Conservation (phyloP, 2,329 filamentous ascomycete species). For the Sporothrix luriei region DNA sequence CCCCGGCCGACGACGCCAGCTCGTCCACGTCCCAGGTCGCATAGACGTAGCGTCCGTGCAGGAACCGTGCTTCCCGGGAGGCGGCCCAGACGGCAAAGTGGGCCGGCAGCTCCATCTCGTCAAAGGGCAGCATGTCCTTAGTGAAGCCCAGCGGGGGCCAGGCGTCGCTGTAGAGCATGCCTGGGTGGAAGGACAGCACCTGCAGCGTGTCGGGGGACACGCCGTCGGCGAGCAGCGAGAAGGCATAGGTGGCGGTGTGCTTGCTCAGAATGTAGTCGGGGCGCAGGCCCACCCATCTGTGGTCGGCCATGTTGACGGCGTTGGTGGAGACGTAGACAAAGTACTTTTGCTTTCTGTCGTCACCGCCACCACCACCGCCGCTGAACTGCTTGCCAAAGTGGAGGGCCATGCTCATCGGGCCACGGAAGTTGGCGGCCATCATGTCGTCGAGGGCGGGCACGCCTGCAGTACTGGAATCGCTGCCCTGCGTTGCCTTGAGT, state of each 20-base stretch:
- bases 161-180: constrained; percentile 31
- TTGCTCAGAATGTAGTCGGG: constrained; percentile 38
- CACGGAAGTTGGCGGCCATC: constrained; percentile 36
- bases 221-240: constrained; percentile 37
- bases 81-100: constrained; percentile 48
- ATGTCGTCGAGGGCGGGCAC: constrained; percentile 29
- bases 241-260: constrained; percentile 34
- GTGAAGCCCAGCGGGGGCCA: constrained; percentile 20
- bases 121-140: constrained; percentile 28
- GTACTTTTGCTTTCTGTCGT: background rate
- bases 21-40: constrained; percentile 49
- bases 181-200: constrained; percentile 39
- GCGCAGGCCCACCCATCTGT: constrained; percentile 35
- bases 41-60: constrained; percentile 48
- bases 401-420: constrained; percentile 30
- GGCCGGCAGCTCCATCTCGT: constrained; percentile 33
- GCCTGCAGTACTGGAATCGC: too few relatives aligned
- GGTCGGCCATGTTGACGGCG: constrained; percentile 30
- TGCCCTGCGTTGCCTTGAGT: background rate
- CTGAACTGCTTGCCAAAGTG: background rate
- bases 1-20: constrained; percentile 35
- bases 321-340: constrained; percentile 30
- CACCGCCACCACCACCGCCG: too few relatives aligned
- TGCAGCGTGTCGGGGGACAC: constrained; percentile 35
- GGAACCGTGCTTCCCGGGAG: constrained; percentile 45